phyloP scores from a whole-genome alignment of 2,329 filamentous ascomycete genomes.

The Colletotrichum brevisporum region DNA sequence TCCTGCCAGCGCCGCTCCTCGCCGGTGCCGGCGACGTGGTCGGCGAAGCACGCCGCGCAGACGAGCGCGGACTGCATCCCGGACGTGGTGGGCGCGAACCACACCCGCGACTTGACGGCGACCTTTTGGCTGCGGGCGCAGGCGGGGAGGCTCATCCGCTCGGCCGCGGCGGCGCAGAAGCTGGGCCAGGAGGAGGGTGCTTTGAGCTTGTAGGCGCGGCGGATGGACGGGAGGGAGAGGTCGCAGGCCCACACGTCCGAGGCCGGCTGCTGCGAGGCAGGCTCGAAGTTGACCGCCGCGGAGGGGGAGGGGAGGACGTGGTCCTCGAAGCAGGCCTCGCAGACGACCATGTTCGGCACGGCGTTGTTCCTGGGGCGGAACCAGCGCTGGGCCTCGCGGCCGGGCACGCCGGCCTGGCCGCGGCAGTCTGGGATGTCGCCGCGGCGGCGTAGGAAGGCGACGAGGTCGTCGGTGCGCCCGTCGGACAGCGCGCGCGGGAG shows the following conservation, averaged over 20 bases:
- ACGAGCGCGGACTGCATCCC: constrained; percentile 44
- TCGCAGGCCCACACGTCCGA: constrained; percentile 54
- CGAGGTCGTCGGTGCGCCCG: constrained; percentile 45
- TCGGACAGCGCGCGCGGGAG: constrained; percentile 48
- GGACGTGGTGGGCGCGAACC: constrained; percentile 49
- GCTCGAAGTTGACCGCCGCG: constrained; percentile 47
- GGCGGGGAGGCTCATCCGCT: constrained; percentile 44
- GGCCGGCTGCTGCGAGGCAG: constrained; percentile 43
- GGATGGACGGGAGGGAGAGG: constrained; percentile 48
- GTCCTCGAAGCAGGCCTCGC: constrained; percentile 56
- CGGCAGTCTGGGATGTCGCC: constrained; percentile 48
- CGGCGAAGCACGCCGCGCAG: constrained; percentile 55
- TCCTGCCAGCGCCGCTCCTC: constrained; percentile 46
- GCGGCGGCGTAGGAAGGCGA: constrained; percentile 49
- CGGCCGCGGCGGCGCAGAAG: constrained; percentile 50
- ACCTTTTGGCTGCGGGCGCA: constrained; percentile 47
- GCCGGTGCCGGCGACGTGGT: constrained; percentile 50
- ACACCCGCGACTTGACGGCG: constrained; percentile 46
- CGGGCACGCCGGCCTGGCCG: constrained; percentile 42
- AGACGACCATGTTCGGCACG: constrained; percentile 52
- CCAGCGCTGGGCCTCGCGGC: constrained; percentile 49
- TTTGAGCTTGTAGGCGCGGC: constrained; percentile 46
- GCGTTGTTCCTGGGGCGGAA: constrained; percentile 47
- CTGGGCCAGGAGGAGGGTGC: constrained; percentile 46
- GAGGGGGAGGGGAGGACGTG: constrained; percentile 47